These are phyloP conservation scores for Penicillium digitatum DNA, from an alignment of 2,329 filamentous ascomycete genomes.

Conservation along the genomic window DNA sequence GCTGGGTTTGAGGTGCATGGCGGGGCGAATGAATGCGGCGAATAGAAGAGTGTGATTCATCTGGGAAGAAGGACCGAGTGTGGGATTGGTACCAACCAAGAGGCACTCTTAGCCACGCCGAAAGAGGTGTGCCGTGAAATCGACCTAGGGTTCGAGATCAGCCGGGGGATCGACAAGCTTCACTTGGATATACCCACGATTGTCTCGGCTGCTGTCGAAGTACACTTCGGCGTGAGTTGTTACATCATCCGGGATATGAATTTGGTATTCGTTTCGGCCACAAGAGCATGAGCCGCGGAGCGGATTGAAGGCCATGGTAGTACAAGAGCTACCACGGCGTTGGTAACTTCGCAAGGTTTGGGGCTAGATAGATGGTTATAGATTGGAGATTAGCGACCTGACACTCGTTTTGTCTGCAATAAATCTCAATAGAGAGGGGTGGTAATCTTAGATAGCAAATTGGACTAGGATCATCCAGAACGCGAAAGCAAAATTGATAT, in stretches of 20 bases:
- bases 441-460: background rate
- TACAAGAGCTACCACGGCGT: conserved; percentile 9
- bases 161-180: conserved; percentile 7
- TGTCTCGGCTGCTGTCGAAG: conserved; percentile 66
- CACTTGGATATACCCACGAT: conserved; percentile 59
- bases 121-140: conserved; percentile 67
- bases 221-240: conserved; percentile 62
- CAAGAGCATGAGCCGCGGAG: conserved; percentile 78
- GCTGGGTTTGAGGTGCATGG: conserved; percentile 57
- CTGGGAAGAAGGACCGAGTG: conserved; percentile 70
- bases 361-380: background rate
- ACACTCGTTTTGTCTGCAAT: background rate
- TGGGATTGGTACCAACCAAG: conserved; percentile 74
- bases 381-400: background rate
- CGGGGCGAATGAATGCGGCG: conserved; percentile 63
- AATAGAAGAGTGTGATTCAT: conserved; percentile 68
- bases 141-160: conserved; percentile 45
- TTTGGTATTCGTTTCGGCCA: conserved; percentile 76
- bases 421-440: background rate
- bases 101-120: conserved; percentile 78
- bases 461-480: background rate
- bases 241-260: conserved; percentile 61
- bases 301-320: conserved; percentile 39
- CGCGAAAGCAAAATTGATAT: background rate
- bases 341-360: background rate